Conservation (phyloP, 2,329 filamentous ascomycete species). For the Colletotrichum cordylinicola region DNA sequence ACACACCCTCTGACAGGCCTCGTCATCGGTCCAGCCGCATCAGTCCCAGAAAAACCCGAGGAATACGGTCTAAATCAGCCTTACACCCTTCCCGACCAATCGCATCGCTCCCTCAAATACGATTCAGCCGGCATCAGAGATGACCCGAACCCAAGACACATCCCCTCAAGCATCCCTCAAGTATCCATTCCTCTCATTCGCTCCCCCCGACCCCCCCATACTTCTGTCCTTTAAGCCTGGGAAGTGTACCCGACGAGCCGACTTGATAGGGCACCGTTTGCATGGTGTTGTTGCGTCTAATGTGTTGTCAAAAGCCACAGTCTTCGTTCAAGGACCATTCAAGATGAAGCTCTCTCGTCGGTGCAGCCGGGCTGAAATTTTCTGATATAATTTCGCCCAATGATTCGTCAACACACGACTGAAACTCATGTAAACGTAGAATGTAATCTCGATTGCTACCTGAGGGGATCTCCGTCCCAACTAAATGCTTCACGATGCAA, state of each 20-base stretch:
- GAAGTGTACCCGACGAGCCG: not conserved
- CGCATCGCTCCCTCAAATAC: slow-evolving; percentile 6
- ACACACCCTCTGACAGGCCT: not conserved
- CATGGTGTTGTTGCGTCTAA: not conserved
- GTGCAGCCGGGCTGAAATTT: not conserved
- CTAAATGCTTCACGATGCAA: slow-evolving; percentile 7
- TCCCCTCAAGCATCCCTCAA: not conserved
- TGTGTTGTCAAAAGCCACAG: not conserved
- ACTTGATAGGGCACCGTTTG: not conserved
- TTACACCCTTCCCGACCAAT: not conserved
- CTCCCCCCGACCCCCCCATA: not conserved
- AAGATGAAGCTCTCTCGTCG: not conserved
- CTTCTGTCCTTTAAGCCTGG: not conserved
- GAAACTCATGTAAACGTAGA: not conserved
- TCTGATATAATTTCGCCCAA: not conserved
- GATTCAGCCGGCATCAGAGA: not conserved
- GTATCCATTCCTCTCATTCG: not conserved
- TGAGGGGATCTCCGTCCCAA: not conserved
- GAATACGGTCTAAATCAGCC: slow-evolving; percentile 25
- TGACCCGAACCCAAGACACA: not conserved
- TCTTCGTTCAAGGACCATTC: not conserved
- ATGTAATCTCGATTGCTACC: not conserved
- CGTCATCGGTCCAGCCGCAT: not conserved
- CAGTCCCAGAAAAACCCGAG: slow-evolving; percentile 3
- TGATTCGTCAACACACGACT: not conserved